These are phyloP conservation scores for Bretschneidera sinensis DNA, from an alignment of 345 rosid genomes.

Conservation along the genomic window DNA sequence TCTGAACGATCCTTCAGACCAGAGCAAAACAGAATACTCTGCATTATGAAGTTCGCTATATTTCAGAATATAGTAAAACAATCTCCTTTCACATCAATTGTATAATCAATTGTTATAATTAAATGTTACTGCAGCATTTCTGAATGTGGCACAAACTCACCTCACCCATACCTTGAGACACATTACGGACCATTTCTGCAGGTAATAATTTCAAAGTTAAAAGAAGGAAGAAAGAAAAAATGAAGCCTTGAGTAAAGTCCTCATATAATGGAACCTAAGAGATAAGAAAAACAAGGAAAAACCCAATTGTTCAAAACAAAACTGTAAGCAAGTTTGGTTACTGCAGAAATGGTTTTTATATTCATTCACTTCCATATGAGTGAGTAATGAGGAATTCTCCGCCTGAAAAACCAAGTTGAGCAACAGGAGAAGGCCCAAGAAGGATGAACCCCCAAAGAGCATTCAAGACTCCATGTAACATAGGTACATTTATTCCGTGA, in stretches of 20 bases:
- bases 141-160: constrained; percentile 33
- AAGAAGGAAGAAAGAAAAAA: not conserved
- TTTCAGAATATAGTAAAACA: constrained; percentile 9
- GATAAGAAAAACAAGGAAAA: too few relatives aligned
- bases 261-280: too few relatives aligned
- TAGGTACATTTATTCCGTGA: too few relatives aligned
- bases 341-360: not conserved
- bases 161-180: constrained; percentile 53
- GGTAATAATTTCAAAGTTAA: constrained; percentile 14
- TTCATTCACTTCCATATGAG: not conserved
- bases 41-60: constrained; percentile 22
- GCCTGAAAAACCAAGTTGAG: not conserved
- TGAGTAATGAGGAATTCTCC: not conserved
- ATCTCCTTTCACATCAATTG: not conserved
- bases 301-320: not conserved
- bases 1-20: constrained; percentile 47
- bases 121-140: not conserved
- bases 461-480: not conserved
- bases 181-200: constrained; percentile 57
- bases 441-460: not conserved
- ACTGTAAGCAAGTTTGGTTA: not conserved
- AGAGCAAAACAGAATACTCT: constrained; percentile 71
- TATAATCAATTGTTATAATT: not conserved
- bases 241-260: not conserved
- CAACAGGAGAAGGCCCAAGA: not conserved